Conservation (phyloP, 306 rosid genomes). For the Carpinus fangiana region DNA sequence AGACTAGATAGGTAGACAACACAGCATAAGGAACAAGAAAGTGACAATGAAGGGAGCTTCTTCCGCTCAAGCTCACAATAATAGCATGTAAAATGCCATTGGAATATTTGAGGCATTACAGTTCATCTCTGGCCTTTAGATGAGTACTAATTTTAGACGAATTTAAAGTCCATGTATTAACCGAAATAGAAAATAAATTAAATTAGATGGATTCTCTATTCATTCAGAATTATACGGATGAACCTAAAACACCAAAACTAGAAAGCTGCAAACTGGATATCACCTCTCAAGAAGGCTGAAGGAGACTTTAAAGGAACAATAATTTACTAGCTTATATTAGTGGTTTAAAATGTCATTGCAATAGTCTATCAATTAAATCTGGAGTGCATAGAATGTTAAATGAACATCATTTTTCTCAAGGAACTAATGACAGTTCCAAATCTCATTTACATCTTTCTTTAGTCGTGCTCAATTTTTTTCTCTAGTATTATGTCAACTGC, state of each 20-base stretch:
- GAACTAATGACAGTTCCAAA: background rate
- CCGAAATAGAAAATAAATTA: background rate
- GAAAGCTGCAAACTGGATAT: background rate
- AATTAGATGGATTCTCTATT: background rate
- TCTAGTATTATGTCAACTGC: background rate
- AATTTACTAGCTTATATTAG: background rate
- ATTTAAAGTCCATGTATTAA: background rate
- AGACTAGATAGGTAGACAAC: conserved; percentile 11
- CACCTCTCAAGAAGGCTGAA: background rate
- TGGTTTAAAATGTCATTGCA: background rate
- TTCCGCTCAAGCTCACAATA: background rate
- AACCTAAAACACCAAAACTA: background rate
- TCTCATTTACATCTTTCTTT: background rate
- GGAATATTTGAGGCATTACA: background rate
- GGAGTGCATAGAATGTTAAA: background rate
- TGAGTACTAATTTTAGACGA: background rate
- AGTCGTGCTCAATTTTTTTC: background rate
- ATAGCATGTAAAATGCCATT: background rate
- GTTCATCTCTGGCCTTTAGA: background rate
- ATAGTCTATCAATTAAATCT: background rate
- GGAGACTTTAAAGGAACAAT: background rate
- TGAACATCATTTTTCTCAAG: background rate
- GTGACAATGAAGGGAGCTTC: background rate
- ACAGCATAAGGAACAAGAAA: conserved; percentile 13
- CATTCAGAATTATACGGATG: background rate